Percentiles rank a stretch among this genome's conserved stretches.
Evolutionary conservation across 2,329 filamentous ascomycete genomes (phyloP).

Genomic region (Xylariaceae sp.): DNA sequence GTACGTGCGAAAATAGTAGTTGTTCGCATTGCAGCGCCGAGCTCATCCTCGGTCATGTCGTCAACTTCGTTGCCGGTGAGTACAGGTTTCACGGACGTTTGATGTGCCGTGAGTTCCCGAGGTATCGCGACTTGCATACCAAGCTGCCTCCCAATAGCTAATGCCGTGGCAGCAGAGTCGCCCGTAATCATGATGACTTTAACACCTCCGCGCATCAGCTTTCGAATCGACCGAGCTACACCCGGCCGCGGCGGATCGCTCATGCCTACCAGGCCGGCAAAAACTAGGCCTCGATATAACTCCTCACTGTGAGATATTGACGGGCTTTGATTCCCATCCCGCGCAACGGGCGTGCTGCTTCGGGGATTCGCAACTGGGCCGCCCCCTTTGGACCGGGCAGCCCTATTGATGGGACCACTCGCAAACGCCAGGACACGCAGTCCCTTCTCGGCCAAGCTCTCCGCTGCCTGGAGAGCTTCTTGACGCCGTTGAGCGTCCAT

Average conservation of each 20-base stretch:
- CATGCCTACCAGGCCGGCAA: conserved; percentile 93
- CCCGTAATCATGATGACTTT: conserved; percentile 99
- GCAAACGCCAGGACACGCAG: conserved; percentile 90
- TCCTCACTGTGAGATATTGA: conserved; percentile 56
- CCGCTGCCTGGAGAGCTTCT: conserved; percentile 72
- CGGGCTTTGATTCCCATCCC: conserved; percentile 35
- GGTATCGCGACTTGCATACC: conserved; percentile 73
- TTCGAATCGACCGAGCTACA: conserved; percentile 81
- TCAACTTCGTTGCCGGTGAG: conserved; percentile 90
- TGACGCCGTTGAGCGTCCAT: conserved; percentile 70
- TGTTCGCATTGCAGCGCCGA: conserved; percentile 76
- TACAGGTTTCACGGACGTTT: conserved; percentile 62
- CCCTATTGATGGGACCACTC: conserved; percentile 62
- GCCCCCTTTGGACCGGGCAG: conserved; percentile 37
- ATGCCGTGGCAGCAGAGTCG: conserved; percentile 87
- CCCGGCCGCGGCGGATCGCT: conserved; percentile 90
- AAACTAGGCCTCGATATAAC: conserved; percentile 74
- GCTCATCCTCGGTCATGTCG: conserved; percentile 76
- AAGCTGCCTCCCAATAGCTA: conserved; percentile 91
- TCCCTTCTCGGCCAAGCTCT: conserved; percentile 81
- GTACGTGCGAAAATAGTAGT: conserved; percentile 95
- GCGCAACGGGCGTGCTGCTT: conserved; percentile 46
- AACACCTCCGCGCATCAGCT: conserved; percentile 87
- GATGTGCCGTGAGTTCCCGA: conserved; percentile 47
- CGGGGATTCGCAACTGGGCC: conserved; percentile 34